Evolutionary conservation across 371 early-diverging fungal genomes (phyloP).

Genomic region (Circinella umbellata): DNA sequence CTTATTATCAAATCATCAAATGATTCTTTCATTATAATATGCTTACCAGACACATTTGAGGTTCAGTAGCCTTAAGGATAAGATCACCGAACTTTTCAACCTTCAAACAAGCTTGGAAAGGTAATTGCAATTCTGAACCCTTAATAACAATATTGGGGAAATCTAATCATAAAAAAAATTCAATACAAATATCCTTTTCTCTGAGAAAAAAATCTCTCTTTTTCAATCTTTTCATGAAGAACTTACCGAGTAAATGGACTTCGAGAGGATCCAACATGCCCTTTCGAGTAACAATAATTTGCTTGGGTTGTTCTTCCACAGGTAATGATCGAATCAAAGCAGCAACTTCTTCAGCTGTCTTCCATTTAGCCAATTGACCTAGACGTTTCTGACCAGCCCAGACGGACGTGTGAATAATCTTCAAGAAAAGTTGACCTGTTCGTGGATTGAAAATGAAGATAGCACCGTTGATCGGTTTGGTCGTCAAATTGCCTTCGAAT

Average conservation of each 20-base stretch:
- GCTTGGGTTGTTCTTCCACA: conserved; percentile 98
- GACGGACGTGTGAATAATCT: conserved; percentile 98
- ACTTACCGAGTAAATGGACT: conserved; percentile 73
- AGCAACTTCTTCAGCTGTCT: conserved; percentile 99
- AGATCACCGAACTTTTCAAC: conserved; percentile 98
- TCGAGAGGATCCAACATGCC: conserved; percentile 99
- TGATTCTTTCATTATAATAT: not conserved
- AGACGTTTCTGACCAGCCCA: conserved; percentile 99
- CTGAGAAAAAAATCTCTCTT: not conserved
- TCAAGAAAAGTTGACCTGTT: conserved; percentile 98
- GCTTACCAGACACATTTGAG: conserved; percentile 80
- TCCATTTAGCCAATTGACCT: conserved; percentile 99
- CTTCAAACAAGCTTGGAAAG: conserved; percentile 97
- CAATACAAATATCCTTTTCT: not conserved
- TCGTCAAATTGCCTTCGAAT: conserved; percentile 97
- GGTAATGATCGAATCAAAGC: conserved; percentile 98
- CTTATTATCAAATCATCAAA: not conserved
- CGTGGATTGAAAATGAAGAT: conserved; percentile 99
- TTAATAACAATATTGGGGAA: conserved; percentile 99
- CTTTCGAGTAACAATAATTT: conserved; percentile 98
- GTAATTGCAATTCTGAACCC: conserved; percentile 95
- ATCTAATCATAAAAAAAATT: conserved; percentile 61
- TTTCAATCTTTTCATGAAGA: too few species aligned
- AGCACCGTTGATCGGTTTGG: conserved; percentile 98
- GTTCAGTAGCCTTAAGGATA: conserved; percentile 97